Evolutionary conservation across 2,329 filamentous ascomycete species (phyloP), one percentile per base, ranked within the genome.

Genomic region (Acephala macrosclerotiorum): DNA sequence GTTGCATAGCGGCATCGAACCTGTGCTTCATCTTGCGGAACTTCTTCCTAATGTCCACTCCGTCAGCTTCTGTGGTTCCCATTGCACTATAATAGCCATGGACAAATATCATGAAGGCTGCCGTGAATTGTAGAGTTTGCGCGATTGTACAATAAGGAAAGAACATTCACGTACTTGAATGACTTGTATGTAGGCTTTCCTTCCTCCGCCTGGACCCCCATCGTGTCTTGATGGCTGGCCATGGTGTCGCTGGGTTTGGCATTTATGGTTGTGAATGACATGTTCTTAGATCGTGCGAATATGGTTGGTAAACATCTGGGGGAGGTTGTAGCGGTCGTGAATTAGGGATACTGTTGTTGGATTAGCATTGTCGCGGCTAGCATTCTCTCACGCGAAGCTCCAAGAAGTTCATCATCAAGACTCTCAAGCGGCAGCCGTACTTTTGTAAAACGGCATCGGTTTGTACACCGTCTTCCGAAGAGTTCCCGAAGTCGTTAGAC

Each of bases 21-120:
- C 85, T 83, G 77, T 91, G 85, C 80, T 91, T 90, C 89, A 96
- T 92, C 85, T 96, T 96, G 74, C 91, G 91, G 79, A 96, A 99
- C 83, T 99, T 99, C 82, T 97, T 97, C 86, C 92, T 93, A 84
- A 85, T 91, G 53, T 88, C 91, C 75, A 87, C 22, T 58, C 2
- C 18, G 49, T 53, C 49, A 53, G 49, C 49, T 29, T 26, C 49
- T 29, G 49, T 53, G 25, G 12, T 53, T 11, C 29, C 25, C 4
- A 47, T 36, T 60, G 18, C 22, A 57, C 11, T 16, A 12, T 33
- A 16, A 29, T 33, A n/a, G 14, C 16, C 25, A 53, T 14, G 49
- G 18, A 53, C 22, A 3, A n/a, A 12, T n/a, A n/a, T 49, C 45
- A 53, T 49, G 14, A 26, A 8, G 47, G 18, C 9, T 51, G 25